Evolutionary conservation across 176 grass and related monocot genomes (phyloP).

Genomic region (bread wheat (Triticum aestivum)): IWGSC_CS_RefSeq_v2.1 NC_057809.1:92852281-92852780

Average conservation of each 20-base stretch:
- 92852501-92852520: not conserved
- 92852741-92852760: not conserved
- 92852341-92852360: not conserved
- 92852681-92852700: conserved; percentile 4
- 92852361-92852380: not conserved
- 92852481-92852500: not conserved
- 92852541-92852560: not conserved
- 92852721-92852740: not conserved
- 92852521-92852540: not conserved
- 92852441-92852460: not conserved
- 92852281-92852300: not conserved
- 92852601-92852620: not conserved
- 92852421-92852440: not conserved
- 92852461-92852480: not conserved
- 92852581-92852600: not conserved
- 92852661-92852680: conserved; percentile 9
- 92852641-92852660: not conserved
- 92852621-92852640: conserved; percentile 24
- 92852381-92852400: not conserved
- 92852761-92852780: not conserved
- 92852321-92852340: not conserved
- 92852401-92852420: not conserved
- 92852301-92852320: not conserved
- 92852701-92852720: not conserved
- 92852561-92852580: not conserved